Conservation (phyloP, 225 moss, liverwort and hornwort species). For the Polytrichum commune region DNA sequence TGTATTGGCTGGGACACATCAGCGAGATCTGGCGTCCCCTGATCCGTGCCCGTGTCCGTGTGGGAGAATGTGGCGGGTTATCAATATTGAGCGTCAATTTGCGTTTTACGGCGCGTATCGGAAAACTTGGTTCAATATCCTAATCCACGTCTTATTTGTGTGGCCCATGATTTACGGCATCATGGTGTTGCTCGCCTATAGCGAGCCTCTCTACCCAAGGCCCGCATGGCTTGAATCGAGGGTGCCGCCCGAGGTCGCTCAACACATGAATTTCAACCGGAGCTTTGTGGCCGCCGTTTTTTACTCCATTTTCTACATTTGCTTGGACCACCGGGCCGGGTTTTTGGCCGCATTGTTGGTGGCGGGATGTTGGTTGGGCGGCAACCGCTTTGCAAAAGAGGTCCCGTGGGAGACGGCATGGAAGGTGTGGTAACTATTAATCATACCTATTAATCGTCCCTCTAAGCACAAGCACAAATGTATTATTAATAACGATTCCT, state of each 20-base stretch:
- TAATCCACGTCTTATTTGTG: slow-evolving; percentile 47
- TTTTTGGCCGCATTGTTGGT: slow-evolving; percentile 31
- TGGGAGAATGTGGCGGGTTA: slow-evolving; percentile 13
- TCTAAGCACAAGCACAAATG: too few species aligned
- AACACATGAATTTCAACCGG: slow-evolving; percentile 35
- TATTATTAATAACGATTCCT: too few species aligned
- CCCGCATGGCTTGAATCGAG: slow-evolving; percentile 26
- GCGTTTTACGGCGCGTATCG: slow-evolving; percentile 49
- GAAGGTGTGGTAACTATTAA: slow-evolving; percentile 21
- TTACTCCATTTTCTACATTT: slow-evolving; percentile 39
- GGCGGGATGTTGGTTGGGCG: slow-evolving; percentile 37
- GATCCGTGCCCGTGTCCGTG: too few species aligned
- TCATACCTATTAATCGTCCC: too few species aligned
- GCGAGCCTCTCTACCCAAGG: slow-evolving; percentile 10
- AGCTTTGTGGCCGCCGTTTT: slow-evolving; percentile 28
- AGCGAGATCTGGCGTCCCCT: too few species aligned
- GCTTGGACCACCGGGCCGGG: slow-evolving; percentile 31
- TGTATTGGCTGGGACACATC: too few species aligned
- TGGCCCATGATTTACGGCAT: slow-evolving; percentile 50
- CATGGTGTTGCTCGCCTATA: slow-evolving; percentile 39
- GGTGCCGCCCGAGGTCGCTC: slow-evolving; percentile 12
- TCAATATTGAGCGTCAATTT: slow-evolving; percentile 50
- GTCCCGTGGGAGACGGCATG: slow-evolving; percentile 34
- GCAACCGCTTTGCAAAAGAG: slow-evolving; percentile 17
- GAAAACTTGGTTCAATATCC: slow-evolving; percentile 31